phyloP scores from a whole-genome alignment of 1,284 basidiomycete species.

The Cystobasidium slooffiae region DNA sequence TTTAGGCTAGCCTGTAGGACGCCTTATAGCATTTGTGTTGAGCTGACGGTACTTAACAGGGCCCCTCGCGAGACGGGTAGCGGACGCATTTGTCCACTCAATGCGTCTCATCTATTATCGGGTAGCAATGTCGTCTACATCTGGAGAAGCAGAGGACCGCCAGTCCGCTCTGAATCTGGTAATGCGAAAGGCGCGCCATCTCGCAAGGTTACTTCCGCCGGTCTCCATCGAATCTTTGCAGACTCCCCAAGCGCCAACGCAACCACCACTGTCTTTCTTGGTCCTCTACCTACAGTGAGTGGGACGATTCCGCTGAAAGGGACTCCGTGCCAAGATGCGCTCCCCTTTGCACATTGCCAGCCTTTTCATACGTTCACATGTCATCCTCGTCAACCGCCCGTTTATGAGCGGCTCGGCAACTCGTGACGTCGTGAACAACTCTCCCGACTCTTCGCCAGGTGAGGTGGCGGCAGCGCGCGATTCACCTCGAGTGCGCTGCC shows the following conservation, averaged over 20 bases:
- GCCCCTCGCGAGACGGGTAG: constrained; percentile 10
- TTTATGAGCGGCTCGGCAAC: constrained; percentile 11
- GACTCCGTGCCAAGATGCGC: neutral
- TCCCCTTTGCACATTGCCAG: neutral
- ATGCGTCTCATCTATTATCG: constrained; percentile 16
- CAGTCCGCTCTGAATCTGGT: neutral
- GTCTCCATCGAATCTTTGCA: neutral
- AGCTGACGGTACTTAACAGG: constrained; percentile 1
- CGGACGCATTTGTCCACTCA: neutral
- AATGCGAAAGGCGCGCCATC: neutral
- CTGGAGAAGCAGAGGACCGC: neutral
- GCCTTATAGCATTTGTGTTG: too few relatives aligned
- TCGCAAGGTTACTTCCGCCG: neutral
- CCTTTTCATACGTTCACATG: constrained; percentile 8
- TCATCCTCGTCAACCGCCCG: constrained; percentile 24
- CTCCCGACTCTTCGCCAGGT: neutral
- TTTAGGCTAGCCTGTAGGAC: neutral
- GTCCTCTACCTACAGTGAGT: neutral
- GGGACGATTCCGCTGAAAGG: neutral
- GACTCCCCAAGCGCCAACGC: neutral
- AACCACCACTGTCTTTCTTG: neutral
- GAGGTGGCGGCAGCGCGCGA: neutral
- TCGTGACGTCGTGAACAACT: neutral
- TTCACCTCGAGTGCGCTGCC: constrained; percentile 13
- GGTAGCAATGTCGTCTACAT: neutral